Conservation (phyloP, 805 yeast genomes). For the Yarrowia sp. region DNA sequence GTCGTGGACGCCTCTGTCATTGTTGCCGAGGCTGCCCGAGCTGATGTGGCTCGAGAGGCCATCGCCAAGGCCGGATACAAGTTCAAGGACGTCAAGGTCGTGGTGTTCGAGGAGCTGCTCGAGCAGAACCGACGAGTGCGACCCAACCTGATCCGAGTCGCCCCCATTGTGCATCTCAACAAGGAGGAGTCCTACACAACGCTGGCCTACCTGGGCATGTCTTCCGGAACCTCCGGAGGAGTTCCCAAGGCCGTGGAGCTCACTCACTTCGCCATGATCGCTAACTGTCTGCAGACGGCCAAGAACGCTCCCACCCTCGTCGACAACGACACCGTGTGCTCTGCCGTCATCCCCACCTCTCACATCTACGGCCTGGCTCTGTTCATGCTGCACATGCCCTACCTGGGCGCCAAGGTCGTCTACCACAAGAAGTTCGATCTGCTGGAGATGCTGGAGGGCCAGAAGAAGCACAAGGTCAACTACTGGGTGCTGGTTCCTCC, state of each 20-base stretch:
- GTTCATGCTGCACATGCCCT: conserved; percentile 32
- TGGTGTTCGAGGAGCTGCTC: conserved; percentile 21
- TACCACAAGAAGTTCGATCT: conserved; percentile 25
- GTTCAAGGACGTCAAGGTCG: not conserved
- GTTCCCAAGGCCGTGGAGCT: conserved; percentile 73
- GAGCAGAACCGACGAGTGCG: conserved; percentile 10
- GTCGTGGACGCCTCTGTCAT: conserved; percentile 27
- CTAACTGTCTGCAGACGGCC: conserved; percentile 38
- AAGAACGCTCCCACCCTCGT: conserved; percentile 42
- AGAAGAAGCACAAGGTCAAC: conserved; percentile 39
- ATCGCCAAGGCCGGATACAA: conserved; percentile 49
- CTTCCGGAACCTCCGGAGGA: conserved; percentile 47
- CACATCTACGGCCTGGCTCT: conserved; percentile 39
- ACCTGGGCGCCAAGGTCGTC: conserved; percentile 4
- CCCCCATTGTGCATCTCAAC: not conserved
- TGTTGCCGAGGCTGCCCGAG: not conserved
- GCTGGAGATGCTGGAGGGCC: conserved; percentile 25
- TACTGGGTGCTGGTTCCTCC: conserved; percentile 46
- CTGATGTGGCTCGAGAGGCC: conserved; percentile 26
- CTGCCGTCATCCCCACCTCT: conserved; percentile 37
- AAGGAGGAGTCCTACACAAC: not conserved
- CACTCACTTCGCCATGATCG: conserved; percentile 53
- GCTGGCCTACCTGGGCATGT: conserved; percentile 38
- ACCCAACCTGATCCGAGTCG: conserved; percentile 13
- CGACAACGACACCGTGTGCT: conserved; percentile 43